Base-by-base conservation (phyloP, 192 early-diverging fungal genomes). In the Coemansia aciculifera region DNA sequence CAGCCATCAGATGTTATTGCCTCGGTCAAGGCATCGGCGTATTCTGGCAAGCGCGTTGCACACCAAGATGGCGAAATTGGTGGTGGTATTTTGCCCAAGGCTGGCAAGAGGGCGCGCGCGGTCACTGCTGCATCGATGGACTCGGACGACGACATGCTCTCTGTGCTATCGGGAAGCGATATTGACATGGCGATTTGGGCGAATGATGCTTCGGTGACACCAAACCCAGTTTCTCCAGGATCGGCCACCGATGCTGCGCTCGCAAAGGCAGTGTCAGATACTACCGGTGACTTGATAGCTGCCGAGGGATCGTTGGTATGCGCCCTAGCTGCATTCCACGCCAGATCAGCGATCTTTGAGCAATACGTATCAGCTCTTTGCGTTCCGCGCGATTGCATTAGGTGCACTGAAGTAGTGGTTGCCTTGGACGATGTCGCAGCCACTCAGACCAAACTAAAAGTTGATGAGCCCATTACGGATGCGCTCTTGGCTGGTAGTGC, bases 281-380 rank as follows among this genome's bases (percentile, higher is more conserved):
- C 32, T 13, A 59, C 57, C 40, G 32, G 36, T 6, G 61, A 67
- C 10, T 17, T 75, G 38, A 64, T 61, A 11, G 69, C 73, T 10
- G 70, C 73, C 0, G 77, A 84, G 54, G 46, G 54, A 31, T 66
- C 81, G 63, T 24, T 84, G 44, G 61, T 72, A 0, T 79, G 73
- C 32, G 78, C 75, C 7, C 79, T 86, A 2, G 86, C 90, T 15
- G 85, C 84, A 27, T 91, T 89, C 67, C 88, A 91, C 44, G 85
- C 87, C 31, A 88, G 93, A 38, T 64, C 87, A 10, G 89, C 90
- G 81, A 84, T 94, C 13, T 92, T 89, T 78, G 93, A 94, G 63
- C 90, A 93, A 69, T 77, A 88, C 40, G 79, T 91, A 12, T 84
- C 90, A 5, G 78, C 75, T 9, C 38, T 91, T 2, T 93, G 80